Percentiles rank a stretch among this genome's conserved stretches.
Conservation (phyloP, 441 rosid species). For the Lepidium campestre region DNA sequence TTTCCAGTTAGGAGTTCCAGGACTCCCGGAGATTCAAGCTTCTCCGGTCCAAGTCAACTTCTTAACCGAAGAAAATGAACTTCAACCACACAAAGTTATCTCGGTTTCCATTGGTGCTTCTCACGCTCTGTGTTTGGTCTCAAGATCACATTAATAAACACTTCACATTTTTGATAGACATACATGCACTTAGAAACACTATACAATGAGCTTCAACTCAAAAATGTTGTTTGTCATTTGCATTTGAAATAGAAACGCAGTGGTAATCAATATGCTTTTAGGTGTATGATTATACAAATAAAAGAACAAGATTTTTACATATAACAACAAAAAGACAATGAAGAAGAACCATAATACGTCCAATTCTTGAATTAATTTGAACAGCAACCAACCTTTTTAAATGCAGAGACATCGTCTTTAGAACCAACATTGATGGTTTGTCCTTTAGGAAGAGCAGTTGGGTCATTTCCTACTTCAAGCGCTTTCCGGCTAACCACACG, state of each 20-base stretch:
- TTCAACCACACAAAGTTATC: slow-evolving; percentile 47
- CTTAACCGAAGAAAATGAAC: slow-evolving; percentile 60
- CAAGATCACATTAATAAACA: slow-evolving; percentile 35
- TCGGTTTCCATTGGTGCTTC: slow-evolving; percentile 81
- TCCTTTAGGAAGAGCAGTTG: slow-evolving; percentile 53
- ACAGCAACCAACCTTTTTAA: slow-evolving; percentile 56
- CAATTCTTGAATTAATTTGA: slow-evolving; percentile 28
- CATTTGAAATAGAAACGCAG: not conserved
- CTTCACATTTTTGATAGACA: not conserved
- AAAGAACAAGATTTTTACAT: slow-evolving; percentile 10
- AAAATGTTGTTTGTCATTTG: not conserved
- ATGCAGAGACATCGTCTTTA: slow-evolving; percentile 51
- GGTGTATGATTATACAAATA: slow-evolving; percentile 7
- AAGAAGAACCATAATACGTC: not conserved
- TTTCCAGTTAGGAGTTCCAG: slow-evolving; percentile 82
- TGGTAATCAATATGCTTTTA: not conserved
- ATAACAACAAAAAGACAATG: not conserved
- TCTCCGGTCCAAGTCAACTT: slow-evolving; percentile 66
- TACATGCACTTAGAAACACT: not conserved
- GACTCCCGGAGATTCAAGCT: slow-evolving; percentile 65
- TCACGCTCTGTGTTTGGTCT: slow-evolving; percentile 78
- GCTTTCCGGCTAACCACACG: slow-evolving; percentile 50
- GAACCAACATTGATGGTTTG: slow-evolving; percentile 53
- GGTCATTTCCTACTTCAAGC: slow-evolving; percentile 45
- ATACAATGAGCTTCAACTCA: not conserved